These are phyloP conservation scores for Ambrosia hybrid DNA, from an alignment of 140 eudicot genomes.

Conservation along the genomic window DNA sequence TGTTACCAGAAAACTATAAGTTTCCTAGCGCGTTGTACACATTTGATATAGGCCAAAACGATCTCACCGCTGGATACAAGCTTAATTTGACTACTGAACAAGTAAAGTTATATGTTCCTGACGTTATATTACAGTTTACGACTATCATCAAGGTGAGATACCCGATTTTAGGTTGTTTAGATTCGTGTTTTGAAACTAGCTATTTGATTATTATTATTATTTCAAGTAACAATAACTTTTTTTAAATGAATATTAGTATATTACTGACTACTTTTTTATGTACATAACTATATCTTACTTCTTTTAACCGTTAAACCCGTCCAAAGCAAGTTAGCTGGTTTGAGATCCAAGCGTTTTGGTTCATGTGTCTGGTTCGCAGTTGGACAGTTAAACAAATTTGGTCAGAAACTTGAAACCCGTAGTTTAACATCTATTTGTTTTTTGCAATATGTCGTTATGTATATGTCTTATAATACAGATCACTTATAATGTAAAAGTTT, in stretches of 20 bases:
- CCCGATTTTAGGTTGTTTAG: neutral
- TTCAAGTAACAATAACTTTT: neutral
- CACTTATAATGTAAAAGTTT: too few relatives aligned
- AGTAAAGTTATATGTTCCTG: slow-evolving; percentile 68
- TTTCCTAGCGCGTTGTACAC: slow-evolving; percentile 67
- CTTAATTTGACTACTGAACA: slow-evolving; percentile 65
- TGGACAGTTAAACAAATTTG: too few relatives aligned
- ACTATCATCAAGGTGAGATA: slow-evolving; percentile 52
- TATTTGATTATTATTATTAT: neutral
- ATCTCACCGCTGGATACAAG: slow-evolving; percentile 74
- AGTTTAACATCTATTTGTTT: too few relatives aligned
- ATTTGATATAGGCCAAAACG: slow-evolving; percentile 91
- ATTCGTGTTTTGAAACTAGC: neutral
- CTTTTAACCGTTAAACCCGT: too few relatives aligned
- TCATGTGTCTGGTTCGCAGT: too few relatives aligned
- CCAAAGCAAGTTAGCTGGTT: too few relatives aligned
- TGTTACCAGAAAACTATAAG: slow-evolving; percentile 42
- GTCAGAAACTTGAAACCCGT: too few relatives aligned
- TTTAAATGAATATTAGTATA: neutral
- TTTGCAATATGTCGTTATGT: too few relatives aligned
- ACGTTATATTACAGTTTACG: slow-evolving; percentile 51
- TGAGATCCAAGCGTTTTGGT: too few relatives aligned
- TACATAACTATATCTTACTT: too few relatives aligned
- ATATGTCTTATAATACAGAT: too few relatives aligned
- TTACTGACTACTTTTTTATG: neutral